Evolutionary conservation across 1,284 basidiomycete species (phyloP).

Genomic region (Ganoderma resinaceum): DNA sequence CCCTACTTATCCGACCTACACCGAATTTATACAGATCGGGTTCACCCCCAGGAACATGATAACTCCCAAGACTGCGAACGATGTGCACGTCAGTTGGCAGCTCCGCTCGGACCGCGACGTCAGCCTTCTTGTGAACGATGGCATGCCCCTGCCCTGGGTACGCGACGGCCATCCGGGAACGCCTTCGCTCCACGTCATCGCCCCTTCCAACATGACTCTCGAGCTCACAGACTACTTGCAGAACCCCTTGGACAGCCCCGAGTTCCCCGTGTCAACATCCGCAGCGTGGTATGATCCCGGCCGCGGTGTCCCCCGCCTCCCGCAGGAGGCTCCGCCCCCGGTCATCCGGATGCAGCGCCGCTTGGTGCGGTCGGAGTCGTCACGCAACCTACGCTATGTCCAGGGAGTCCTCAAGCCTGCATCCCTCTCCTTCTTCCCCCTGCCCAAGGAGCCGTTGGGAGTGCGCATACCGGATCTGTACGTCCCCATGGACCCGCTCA

Average conservation of each 20-base stretch:
- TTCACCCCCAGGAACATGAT: conserved; percentile 20
- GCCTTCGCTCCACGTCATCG: conserved; percentile 26
- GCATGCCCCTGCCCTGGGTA: conserved; percentile 17
- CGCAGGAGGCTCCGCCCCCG: conserved; percentile 20
- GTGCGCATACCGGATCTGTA: conserved; percentile 19
- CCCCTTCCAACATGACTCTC: conserved; percentile 19
- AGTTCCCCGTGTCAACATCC: conserved; percentile 22
- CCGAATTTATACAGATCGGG: conserved; percentile 31
- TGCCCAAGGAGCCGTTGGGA: conserved; percentile 11
- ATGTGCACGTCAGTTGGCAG: conserved; percentile 28
- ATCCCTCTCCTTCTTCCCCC: conserved; percentile 21
- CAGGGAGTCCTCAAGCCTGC: conserved; percentile 16
- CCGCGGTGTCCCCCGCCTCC: conserved; percentile 25
- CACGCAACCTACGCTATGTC: conserved; percentile 11
- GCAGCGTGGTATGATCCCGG: conserved; percentile 28
- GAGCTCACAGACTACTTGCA: background rate
- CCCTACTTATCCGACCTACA: conserved; percentile 25
- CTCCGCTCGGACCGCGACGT: conserved; percentile 23
- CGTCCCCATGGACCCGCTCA: conserved; percentile 16
- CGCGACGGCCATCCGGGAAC: conserved; percentile 14
- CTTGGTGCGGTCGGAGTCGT: conserved; percentile 1
- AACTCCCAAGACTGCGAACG: conserved; percentile 17
- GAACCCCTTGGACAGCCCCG: conserved; percentile 10
- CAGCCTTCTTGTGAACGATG: conserved; percentile 18
- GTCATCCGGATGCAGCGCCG: conserved; percentile 5